Evolutionary conservation across 108 stramenopile species (phyloP), one percentile per base, ranked within the genome.

Genomic region (Cyclotella choctawhatcheeana): DNA sequence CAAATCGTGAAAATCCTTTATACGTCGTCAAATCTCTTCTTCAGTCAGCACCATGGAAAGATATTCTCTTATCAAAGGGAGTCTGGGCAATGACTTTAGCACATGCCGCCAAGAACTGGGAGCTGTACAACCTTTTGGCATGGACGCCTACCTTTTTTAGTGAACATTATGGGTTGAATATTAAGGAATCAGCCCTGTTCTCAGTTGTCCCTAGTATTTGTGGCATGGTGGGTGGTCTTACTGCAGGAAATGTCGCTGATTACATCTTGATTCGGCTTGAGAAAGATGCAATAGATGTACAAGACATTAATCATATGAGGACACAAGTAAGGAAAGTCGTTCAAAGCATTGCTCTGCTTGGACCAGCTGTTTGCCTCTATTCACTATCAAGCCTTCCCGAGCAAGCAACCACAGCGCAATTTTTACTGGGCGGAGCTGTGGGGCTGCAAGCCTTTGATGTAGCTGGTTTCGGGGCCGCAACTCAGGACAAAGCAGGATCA

Each of bases 81-180:
- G 86, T 89, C 2, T 90, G 85, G 88, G 89, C 84, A 3, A 90
- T 96, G 84, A 79, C 84, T 8, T 44, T 87, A n/a, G 95, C 93
- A 3, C 95, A 96, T 63, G 90, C 88, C 18, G 87, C 93, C 6
- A 93, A 93, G 58, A 96, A 96, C 69, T 94, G 88, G 88, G 89
- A 89, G n/a, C 63, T 96, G 44, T 96, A 96, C 79, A 92, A 90
- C 48, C 51, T 80, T 30, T 67, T 96, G 13, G 82, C 90, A 0
- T 96, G 95, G 95, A 85, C 89, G 48, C 95, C 95, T 16, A 93
- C 93, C 33, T 96, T 93, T 61, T 96, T 88, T 73, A 68, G 71
- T n/a, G 88, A 95, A 67, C 89, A 88, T 44, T 96, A 93, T 55
- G 86, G 88, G 10, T 58, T 96, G 17, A 86, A 85, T 45, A 83